Conservation (phyloP, 2,329 filamentous ascomycete genomes). For the Penicillium sp. region DNA sequence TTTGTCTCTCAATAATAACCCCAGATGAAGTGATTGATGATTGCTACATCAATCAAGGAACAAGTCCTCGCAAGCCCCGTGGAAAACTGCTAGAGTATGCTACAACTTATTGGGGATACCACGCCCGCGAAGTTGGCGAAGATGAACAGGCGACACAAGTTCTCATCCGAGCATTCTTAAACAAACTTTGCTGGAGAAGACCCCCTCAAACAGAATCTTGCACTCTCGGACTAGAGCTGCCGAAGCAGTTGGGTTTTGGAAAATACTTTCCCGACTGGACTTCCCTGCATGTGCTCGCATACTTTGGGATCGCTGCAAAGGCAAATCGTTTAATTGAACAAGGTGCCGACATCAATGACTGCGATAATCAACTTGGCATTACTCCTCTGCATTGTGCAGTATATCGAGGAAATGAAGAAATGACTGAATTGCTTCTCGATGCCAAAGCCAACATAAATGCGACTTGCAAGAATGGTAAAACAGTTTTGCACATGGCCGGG, state of each 20-base stretch:
- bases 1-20: slow-evolving; percentile 29
- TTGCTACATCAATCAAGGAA: slow-evolving; percentile 26
- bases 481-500: slow-evolving; percentile 33
- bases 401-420: slow-evolving; percentile 30
- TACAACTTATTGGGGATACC: slow-evolving; percentile 32
- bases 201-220: slow-evolving; percentile 14
- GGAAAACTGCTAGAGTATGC: slow-evolving; percentile 28
- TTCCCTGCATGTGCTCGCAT: slow-evolving; percentile 31
- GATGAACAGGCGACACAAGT: slow-evolving; percentile 35
- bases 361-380: slow-evolving; percentile 26
- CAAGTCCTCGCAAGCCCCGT: slow-evolving; percentile 10
- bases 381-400: slow-evolving; percentile 35
- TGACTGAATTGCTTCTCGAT: slow-evolving; percentile 32
- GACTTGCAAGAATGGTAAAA: slow-evolving; percentile 27
- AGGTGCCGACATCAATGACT: slow-evolving; percentile 24
- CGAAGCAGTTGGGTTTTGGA: slow-evolving; percentile 26
- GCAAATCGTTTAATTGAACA: slow-evolving; percentile 29
- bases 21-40: slow-evolving; percentile 35
- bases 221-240: slow-evolving; percentile 7
- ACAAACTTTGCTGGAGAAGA: slow-evolving; percentile 34
- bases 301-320: slow-evolving; percentile 29
- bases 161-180: slow-evolving; percentile 33
- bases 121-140: slow-evolving; percentile 29
- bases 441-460: slow-evolving; percentile 29
- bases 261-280: slow-evolving; percentile 32